Evolutionary conservation across 352 stramenopile genomes (phyloP).

Genomic region (Pythium rhizo-oryzae): DNA sequence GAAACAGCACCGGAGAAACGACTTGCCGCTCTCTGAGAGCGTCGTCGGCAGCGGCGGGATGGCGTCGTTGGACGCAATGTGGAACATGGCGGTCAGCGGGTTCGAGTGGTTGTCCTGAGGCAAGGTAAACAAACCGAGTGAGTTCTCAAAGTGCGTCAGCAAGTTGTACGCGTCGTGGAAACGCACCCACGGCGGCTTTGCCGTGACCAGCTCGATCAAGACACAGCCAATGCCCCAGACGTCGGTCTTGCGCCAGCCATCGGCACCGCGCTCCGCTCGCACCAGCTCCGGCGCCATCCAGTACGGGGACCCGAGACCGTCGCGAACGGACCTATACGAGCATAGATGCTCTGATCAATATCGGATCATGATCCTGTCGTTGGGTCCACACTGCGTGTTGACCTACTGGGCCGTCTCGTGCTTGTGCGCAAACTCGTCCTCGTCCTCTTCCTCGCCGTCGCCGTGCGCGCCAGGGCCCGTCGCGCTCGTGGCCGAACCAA

Average conservation of each 20-base stretch:
- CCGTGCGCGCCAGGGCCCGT: neutral
- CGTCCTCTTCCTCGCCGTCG: conserved; percentile 11
- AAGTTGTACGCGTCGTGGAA: neutral
- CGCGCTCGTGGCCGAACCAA: conserved; percentile 71
- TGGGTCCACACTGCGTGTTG: too few species aligned
- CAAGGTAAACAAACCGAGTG: too few species aligned
- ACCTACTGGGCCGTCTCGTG: conserved; percentile 19
- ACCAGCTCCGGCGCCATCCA: conserved; percentile 97
- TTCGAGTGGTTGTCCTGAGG: conserved; percentile 73
- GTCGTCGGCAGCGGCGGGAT: conserved; percentile 49
- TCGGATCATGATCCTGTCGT: too few species aligned
- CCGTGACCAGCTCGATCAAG: conserved; percentile 90
- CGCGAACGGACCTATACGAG: conserved; percentile 58
- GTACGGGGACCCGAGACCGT: conserved; percentile 90
- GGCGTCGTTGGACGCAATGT: conserved; percentile 69
- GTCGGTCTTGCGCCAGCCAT: conserved; percentile 88
- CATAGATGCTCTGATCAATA: too few species aligned
- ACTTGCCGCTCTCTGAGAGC: conserved; percentile 42
- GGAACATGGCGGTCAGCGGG: conserved; percentile 80
- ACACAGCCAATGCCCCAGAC: conserved; percentile 92
- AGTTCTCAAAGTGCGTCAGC: neutral
- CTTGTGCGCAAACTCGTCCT: conserved; percentile 18
- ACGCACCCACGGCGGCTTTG: conserved; percentile 80
- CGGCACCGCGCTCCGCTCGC: conserved; percentile 63
- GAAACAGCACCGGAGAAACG: conserved; percentile 64